Percentiles rank a stretch among this genome's conserved stretches.
Evolutionary conservation across 1,284 basidiomycete genomes (phyloP).

Genomic region (Volvariella surrecta): DNA sequence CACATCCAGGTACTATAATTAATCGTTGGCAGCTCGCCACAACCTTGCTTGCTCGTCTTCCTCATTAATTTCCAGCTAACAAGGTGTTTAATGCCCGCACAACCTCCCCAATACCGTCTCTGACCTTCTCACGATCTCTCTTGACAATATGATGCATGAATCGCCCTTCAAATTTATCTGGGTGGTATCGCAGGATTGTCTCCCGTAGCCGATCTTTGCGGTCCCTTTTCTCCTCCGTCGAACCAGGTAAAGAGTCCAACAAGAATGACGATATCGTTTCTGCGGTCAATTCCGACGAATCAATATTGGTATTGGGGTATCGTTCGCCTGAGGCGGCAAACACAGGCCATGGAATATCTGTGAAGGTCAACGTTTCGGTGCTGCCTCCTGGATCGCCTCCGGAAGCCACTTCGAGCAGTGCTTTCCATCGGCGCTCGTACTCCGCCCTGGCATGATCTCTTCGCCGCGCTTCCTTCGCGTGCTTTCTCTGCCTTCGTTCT

Average conservation of each 20-base stretch:
- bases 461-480: constrained; percentile 33
- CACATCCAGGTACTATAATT: too few relatives aligned
- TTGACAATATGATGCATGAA: constrained; percentile 49
- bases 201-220: constrained; percentile 62
- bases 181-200: constrained; percentile 73
- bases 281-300: constrained; percentile 43
- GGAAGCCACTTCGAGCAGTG: constrained; percentile 28
- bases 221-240: constrained; percentile 19
- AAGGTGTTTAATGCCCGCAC: constrained; percentile 42
- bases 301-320: constrained; percentile 8
- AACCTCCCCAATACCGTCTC: constrained; percentile 71
- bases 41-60: too few relatives aligned
- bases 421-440: constrained; percentile 56
- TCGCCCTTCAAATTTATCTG: constrained; percentile 79
- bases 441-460: constrained; percentile 35
- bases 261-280: constrained; percentile 60
- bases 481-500: constrained; percentile 34
- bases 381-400: constrained; percentile 12
- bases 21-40: too few relatives aligned
- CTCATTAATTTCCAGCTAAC: not conserved
- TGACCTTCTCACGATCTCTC: constrained; percentile 63
- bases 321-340: constrained; percentile 24
- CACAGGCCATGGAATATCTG: constrained; percentile 78
- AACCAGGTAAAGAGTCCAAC: constrained; percentile 27
- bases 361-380: constrained; percentile 29